phyloP scores from a whole-genome alignment of 495 filamentous ascomycete genomes.

The Tuber borchii region DNA sequence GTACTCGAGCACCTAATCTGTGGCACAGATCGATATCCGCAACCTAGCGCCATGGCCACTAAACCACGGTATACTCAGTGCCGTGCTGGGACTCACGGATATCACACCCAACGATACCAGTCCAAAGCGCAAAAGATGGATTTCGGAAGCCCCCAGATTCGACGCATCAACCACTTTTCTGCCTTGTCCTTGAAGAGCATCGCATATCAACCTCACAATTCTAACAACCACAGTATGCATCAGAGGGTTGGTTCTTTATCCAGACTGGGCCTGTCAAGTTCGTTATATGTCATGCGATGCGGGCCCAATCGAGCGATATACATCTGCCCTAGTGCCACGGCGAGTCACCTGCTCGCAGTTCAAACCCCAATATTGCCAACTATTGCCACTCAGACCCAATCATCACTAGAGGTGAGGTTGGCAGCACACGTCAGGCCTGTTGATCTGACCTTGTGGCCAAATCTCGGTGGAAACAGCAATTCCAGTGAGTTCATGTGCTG shows the following conservation, averaged over 20 bases:
- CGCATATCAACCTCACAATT: not conserved
- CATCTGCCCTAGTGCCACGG: not conserved
- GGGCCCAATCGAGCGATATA: not conserved
- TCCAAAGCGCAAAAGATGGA: not conserved
- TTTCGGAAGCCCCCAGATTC: not conserved
- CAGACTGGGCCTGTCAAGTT: not conserved
- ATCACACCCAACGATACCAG: not conserved
- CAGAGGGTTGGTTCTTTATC: not conserved
- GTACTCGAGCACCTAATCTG: not conserved
- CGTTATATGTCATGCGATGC: not conserved
- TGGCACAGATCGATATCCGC: not conserved
- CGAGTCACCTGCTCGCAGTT: not conserved
- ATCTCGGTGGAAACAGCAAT: not conserved
- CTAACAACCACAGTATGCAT: not conserved
- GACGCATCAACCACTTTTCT: not conserved
- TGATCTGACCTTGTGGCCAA: not conserved
- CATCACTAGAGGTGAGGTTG: not conserved
- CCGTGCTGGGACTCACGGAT: not conserved
- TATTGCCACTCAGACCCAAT: not conserved
- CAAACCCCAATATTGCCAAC: not conserved
- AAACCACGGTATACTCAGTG: not conserved
- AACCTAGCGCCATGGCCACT: not conserved
- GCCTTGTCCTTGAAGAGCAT: not conserved
- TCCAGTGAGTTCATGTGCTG: not conserved
- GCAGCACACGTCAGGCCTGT: not conserved